Percentiles rank a stretch among this genome's conserved stretches.
Evolutionary conservation across 768 basidiomycete genomes (phyloP).

Genomic region (Mycena belliarum): DNA sequence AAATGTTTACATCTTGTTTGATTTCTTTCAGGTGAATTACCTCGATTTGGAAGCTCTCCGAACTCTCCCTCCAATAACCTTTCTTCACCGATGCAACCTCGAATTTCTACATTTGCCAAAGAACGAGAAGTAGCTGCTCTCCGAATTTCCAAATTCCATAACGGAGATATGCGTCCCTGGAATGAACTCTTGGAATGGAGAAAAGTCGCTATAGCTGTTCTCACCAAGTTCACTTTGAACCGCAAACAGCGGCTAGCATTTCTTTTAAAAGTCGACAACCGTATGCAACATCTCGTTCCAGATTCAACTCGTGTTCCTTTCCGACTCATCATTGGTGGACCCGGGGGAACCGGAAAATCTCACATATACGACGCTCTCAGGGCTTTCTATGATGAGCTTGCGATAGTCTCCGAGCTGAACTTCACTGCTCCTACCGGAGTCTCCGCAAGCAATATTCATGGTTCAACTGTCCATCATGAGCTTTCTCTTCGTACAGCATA

Average conservation of each 20-base stretch:
- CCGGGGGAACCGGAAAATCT: conserved; percentile 27
- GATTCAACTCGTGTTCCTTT: conserved; percentile 9
- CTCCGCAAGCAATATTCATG: conserved; percentile 21
- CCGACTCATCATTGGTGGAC: conserved; percentile 21
- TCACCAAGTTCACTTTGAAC: conserved; percentile 17
- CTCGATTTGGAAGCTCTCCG: not conserved
- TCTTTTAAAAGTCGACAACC: conserved; percentile 7
- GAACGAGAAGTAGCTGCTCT: not conserved
- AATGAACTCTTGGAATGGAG: conserved; percentile 3
- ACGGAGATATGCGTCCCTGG: not conserved
- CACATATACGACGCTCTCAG: conserved; percentile 21
- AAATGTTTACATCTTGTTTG: too few species aligned
- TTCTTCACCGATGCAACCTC: not conserved
- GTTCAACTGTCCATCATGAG: conserved; percentile 16
- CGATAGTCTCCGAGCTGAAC: not conserved
- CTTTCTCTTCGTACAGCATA: not conserved
- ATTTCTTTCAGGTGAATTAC: too few species aligned
- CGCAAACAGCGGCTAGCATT: conserved; percentile 18
- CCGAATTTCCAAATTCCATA: not conserved
- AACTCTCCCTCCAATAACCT: not conserved
- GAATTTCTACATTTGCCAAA: not conserved
- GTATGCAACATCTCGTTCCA: not conserved
- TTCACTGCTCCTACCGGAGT: too few species aligned
- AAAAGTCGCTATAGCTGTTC: conserved; percentile 4
- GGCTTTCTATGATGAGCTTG: conserved; percentile 5